Evolutionary conservation across 176 grass and related monocot species (phyloP).

Genomic region (Dactylis glomerata): DNA sequence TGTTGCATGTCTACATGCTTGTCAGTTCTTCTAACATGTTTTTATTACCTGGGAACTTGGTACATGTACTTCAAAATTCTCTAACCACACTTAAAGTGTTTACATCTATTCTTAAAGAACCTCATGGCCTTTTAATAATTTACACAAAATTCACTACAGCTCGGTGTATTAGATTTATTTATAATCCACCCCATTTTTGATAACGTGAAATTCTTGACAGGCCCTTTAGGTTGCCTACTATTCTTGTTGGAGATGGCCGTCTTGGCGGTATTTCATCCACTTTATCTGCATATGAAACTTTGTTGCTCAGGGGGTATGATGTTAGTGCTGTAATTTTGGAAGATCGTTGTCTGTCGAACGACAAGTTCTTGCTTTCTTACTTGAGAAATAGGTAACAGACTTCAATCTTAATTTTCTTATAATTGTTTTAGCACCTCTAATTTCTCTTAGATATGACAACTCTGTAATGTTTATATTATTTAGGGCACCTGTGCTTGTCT

Average conservation of each 20-base stretch:
- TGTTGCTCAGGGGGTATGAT: constrained; percentile 91
- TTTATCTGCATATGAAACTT: constrained; percentile 83
- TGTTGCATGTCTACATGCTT: neutral
- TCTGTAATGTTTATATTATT: constrained; percentile 16
- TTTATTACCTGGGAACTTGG: neutral
- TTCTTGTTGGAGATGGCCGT: constrained; percentile 93
- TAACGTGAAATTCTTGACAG: constrained; percentile 41
- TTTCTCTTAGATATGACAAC: constrained; percentile 8
- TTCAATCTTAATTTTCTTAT: constrained; percentile 22
- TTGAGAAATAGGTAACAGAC: constrained; percentile 58
- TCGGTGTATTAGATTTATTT: neutral
- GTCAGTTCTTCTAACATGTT: neutral
- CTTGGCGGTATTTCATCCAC: constrained; percentile 93
- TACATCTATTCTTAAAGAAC: neutral
- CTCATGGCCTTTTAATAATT: neutral
- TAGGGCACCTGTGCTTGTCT: constrained; percentile 67
- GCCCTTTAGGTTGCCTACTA: constrained; percentile 72
- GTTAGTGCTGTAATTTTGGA: constrained; percentile 75
- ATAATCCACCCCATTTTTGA: neutral
- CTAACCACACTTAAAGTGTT: neutral
- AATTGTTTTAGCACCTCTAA: neutral
- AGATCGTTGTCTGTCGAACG: constrained; percentile 69
- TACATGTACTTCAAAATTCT: neutral
- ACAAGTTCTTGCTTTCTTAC: constrained; percentile 64
- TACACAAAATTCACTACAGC: neutral